Percentiles rank a stretch among this genome's conserved stretches.
These are phyloP conservation scores for Cutaneotrichosporon cavernicola DNA, from an alignment of 1,284 basidiomycete species.

Conservation along the genomic window DNA sequence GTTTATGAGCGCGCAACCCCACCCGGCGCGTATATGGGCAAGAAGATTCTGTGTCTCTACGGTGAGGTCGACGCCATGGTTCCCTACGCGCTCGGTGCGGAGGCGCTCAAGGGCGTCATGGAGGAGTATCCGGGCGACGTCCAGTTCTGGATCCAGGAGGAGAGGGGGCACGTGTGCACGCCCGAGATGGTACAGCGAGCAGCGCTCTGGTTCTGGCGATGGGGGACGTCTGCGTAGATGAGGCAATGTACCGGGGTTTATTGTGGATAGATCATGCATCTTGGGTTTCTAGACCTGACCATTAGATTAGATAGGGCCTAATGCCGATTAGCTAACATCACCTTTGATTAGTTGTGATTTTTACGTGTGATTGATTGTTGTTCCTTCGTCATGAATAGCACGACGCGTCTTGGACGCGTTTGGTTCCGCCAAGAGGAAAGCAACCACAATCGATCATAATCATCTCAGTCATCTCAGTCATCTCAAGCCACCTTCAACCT, in stretches of 20 bases:
- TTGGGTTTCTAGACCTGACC: no score
- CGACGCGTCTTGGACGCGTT: constrained; percentile 6
- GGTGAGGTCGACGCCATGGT: constrained; percentile 54
- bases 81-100: constrained; percentile 25
- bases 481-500: constrained; percentile 3
- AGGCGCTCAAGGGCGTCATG: constrained; percentile 13
- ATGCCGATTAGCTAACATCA: neutral
- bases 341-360: neutral
- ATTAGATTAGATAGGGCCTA: neutral
- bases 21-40: constrained; percentile 58
- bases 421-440: neutral
- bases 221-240: constrained; percentile 18
- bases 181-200: constrained; percentile 48
- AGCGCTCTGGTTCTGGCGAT: constrained; percentile 46
- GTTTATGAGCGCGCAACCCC: constrained; percentile 16
- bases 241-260: no score
- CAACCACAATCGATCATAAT: neutral
- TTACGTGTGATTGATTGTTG: constrained; percentile 2
- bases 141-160: constrained; percentile 15
- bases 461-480: neutral
- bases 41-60: constrained; percentile 68
- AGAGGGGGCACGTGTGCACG: constrained; percentile 27
- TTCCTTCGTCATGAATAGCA: neutral
- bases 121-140: constrained; percentile 16
- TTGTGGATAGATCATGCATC: no score